Percentiles rank a stretch among this genome's conserved stretches.
These are phyloP conservation scores for Dioscorea cayenensis DNA, from an alignment of 116 monocot genomes.

Conservation along the genomic window DNA sequence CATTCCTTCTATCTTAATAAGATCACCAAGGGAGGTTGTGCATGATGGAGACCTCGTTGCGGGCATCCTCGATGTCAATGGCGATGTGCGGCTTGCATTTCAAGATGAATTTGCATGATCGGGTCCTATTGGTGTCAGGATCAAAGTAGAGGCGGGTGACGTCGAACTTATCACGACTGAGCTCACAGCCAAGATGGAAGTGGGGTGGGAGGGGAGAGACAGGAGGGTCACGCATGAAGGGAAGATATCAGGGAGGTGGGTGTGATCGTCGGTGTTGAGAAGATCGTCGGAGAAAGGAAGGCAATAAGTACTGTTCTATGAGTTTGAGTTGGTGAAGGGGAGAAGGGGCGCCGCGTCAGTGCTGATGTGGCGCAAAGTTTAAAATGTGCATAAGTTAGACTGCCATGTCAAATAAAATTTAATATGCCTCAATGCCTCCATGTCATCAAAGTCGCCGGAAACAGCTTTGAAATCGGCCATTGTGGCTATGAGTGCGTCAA, in stretches of 20 bases:
- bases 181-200: conserved; percentile 53
- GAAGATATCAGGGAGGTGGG: not conserved
- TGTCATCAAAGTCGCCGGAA: too few relatives aligned
- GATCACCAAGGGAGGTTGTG: conserved; percentile 17
- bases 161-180: conserved; percentile 69
- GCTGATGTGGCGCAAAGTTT: too few relatives aligned
- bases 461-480: too few relatives aligned
- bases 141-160: conserved; percentile 45
- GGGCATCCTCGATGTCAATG: conserved; percentile 43
- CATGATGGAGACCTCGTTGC: conserved; percentile 71
- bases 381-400: too few relatives aligned
- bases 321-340: not conserved
- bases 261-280: not conserved
- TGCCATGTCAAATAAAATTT: too few relatives aligned
- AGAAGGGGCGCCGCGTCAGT: not conserved
- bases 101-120: conserved; percentile 67
- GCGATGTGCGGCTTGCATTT: conserved; percentile 37
- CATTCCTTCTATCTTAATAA: too few relatives aligned
- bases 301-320: not conserved
- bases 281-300: conserved; percentile 10
- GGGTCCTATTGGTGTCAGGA: conserved; percentile 13
- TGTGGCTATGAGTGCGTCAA: too few relatives aligned
- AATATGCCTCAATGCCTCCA: too few relatives aligned
- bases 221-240: not conserved
- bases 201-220: conserved; percentile 9